phyloP scores from a whole-genome alignment of 2,329 filamentous ascomycete species.

The Aspergillus hortae region DNA sequence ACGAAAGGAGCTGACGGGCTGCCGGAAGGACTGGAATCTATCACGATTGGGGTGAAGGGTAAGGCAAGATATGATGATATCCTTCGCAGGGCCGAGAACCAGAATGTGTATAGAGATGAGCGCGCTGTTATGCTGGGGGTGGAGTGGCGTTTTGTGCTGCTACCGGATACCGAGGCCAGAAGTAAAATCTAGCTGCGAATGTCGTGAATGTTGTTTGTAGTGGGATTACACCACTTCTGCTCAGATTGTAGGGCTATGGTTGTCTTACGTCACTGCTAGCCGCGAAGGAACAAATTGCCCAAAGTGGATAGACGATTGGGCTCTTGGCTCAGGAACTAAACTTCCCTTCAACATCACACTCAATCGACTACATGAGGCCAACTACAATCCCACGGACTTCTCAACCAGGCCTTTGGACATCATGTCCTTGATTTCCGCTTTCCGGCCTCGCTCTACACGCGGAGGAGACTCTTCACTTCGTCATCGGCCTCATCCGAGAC shows the following conservation, averaged over 20 bases:
- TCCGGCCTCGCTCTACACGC: constrained; percentile 30
- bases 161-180: background rate
- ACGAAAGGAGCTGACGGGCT: background rate
- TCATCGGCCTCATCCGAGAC: constrained; percentile 20
- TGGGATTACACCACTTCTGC: background rate
- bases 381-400: too few relatives aligned
- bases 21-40: background rate
- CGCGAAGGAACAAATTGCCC: too few relatives aligned
- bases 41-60: background rate
- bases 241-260: background rate
- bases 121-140: background rate
- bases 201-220: background rate
- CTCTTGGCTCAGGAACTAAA: too few relatives aligned
- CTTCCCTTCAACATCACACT: too few relatives aligned
- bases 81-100: background rate
- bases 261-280: too few relatives aligned
- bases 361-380: too few relatives aligned
- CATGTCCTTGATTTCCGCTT: constrained; percentile 33
- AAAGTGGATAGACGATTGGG: too few relatives aligned
- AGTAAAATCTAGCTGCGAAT: background rate
- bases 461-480: constrained; percentile 18
- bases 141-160: background rate
- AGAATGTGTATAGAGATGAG: background rate
- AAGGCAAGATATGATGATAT: background rate
- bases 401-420: background rate